Base-by-base conservation (phyloP, 495 filamentous ascomycete species). In the Chaetomidium leptoderma region DNA sequence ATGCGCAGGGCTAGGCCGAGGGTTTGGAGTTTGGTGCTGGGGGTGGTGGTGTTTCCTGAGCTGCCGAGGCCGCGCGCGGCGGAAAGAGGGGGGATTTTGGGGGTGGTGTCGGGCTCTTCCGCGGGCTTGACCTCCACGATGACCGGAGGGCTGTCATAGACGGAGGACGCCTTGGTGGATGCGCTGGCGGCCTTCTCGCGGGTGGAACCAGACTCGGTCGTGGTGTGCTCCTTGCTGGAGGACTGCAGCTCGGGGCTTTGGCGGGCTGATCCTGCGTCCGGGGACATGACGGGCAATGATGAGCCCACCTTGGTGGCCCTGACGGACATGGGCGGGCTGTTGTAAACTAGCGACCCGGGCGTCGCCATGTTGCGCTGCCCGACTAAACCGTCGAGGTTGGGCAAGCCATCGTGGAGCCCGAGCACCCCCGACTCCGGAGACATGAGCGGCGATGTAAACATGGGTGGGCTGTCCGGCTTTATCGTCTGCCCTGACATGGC, bases 111-210 rank as follows among this genome's bases (percentile, higher is more conserved):
- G 30, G 19, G 3, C 8, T 50, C 40, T n/a, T n/a, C n/a, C n/a
- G n/a, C n/a, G 17, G 43, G 32, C 13, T 55, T 55, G 30, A 2
- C 2, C 30, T 46, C 19, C 21, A 40, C 17, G 29, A 55, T 47
- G 11, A 14, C 42, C 0, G 43, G 45, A 7, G 56, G 45, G 45
- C 33, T 33, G 45, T 63, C 51, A 36, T 55, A 43, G 23, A 60
- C 43, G 24, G 61, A 63, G 1, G 61, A 60, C 16, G 57, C 53
- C 16, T 61, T 61, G 46, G 58, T 61, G 0, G 48, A 47, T 5
- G 42, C n/a, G 49, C 23, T 45, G 57, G n/a, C n/a, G n/a, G 42
- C 23, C 36, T 47, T 53, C 32, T 54, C 42, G 43, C 21, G 13
- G 3, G 53, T 46, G 11, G 30, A 35, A 8, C 30, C 13, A 6